phyloP scores from a whole-genome alignment of 805 yeast species.

The Tetrapisispora namnaoensis region DNA sequence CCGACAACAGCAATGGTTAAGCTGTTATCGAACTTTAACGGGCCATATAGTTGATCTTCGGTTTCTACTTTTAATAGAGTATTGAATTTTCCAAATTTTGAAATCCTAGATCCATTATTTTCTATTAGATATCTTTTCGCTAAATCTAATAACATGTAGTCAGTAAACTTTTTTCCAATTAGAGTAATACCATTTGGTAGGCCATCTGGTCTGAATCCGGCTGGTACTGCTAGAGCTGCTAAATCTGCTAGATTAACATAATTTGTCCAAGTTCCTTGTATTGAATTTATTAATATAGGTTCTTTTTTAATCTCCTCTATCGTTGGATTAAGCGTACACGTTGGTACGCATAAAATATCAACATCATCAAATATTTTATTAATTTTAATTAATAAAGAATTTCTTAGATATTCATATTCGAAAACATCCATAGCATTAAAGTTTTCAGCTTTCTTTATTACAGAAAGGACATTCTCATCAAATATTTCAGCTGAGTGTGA shows the following conservation, averaged over 20 bases:
- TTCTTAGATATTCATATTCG: constrained; percentile 79
- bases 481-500: constrained; percentile 60
- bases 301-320: constrained; percentile 62
- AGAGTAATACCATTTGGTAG: constrained; percentile 87
- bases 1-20: constrained; percentile 89
- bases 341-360: constrained; percentile 82
- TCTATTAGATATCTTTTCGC: constrained; percentile 54
- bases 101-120: not conserved
- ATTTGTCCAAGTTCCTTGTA: constrained; percentile 97
- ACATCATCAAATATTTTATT: constrained; percentile 42
- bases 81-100: not conserved
- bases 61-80: constrained; percentile 6
- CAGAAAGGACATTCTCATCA: constrained; percentile 74
- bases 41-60: constrained; percentile 15
- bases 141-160: constrained; percentile 76
- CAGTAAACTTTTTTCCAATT: constrained; percentile 72
- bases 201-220: constrained; percentile 80
- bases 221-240: constrained; percentile 86
- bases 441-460: constrained; percentile 69
- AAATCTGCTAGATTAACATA: constrained; percentile 91
- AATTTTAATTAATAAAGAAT: constrained; percentile 62
- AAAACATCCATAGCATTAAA: constrained; percentile 77
- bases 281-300: constrained; percentile 75
- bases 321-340: constrained; percentile 88
- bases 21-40: constrained; percentile 24